A percentile compares a stretch with the other conserved stretches of the same genome.
Conservation (phyloP, 176 grass and related monocot species). For the Urochloa ruziziensis region DNA sequence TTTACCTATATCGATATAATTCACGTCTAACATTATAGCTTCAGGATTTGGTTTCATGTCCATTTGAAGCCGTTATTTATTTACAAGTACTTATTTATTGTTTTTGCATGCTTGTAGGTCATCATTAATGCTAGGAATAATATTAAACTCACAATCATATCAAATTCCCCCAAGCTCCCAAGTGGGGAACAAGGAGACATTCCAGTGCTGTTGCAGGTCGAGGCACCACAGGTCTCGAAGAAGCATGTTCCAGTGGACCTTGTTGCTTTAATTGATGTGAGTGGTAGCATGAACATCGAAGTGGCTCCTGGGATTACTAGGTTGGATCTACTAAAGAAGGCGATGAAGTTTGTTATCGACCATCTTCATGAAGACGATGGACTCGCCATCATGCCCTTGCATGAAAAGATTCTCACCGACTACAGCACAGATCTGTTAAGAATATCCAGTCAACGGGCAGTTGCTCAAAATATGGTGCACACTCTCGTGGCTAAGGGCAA, state of each 20-base stretch:
- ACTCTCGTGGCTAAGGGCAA: neutral
- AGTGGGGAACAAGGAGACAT: neutral
- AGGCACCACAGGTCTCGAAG: neutral
- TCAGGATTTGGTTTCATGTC: no score
- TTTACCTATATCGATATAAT: no score
- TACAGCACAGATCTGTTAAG: neutral
- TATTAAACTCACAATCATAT: neutral
- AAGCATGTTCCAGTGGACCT: neutral
- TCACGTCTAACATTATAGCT: no score
- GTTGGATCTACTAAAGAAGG: neutral
- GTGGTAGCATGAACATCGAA: neutral
- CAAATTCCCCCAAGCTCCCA: neutral
- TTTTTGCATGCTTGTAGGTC: neutral
- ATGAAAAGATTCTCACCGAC: neutral
- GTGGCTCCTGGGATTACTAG: neutral
- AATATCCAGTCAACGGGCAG: neutral
- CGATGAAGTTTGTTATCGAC: neutral
- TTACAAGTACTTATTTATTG: no score
- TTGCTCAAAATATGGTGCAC: neutral
- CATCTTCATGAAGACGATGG: neutral
- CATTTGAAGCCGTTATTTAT: neutral
- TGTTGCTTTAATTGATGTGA: neutral
- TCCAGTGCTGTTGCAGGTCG: neutral
- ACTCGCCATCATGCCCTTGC: neutral
- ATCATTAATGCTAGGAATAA: neutral